Evolutionary conservation across 805 yeast species (phyloP).

Genomic region (Sugiyamaella chiloensis): DNA sequence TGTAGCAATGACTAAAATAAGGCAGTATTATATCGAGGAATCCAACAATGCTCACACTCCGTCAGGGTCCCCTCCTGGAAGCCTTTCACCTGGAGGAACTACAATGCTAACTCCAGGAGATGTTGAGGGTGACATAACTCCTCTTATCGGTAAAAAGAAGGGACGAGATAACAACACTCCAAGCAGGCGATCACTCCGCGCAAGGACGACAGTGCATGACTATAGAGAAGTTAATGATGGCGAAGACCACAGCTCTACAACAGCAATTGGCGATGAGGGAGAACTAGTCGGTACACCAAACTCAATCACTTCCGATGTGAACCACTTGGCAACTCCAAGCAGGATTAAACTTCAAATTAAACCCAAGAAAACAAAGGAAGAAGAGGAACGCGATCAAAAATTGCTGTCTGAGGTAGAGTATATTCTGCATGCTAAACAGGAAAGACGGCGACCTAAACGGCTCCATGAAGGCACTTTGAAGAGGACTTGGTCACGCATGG

Average conservation of each 20-base stretch:
- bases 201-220: neutral
- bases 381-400: slow-evolving; percentile 10
- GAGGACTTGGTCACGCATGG: slow-evolving; percentile 30
- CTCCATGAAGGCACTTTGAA: slow-evolving; percentile 27
- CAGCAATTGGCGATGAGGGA: neutral
- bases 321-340: neutral
- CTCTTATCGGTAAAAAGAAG: neutral
- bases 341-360: slow-evolving; percentile 14
- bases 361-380: neutral
- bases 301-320: neutral
- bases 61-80: neutral
- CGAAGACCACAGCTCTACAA: slow-evolving; percentile 4
- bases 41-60: neutral
- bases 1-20: slow-evolving; percentile 37
- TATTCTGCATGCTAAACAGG: slow-evolving; percentile 22
- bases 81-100: neutral
- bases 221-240: slow-evolving; percentile 12
- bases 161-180: neutral
- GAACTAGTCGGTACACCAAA: neutral
- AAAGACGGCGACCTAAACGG: slow-evolving; percentile 24
- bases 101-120: neutral
- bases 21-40: slow-evolving; percentile 36
- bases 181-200: slow-evolving; percentile 2
- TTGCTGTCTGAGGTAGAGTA: slow-evolving; percentile 26
- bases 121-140: neutral